phyloP scores from a whole-genome alignment of 768 basidiomycete genomes.

The Punctularia strigosozonata region DNA sequence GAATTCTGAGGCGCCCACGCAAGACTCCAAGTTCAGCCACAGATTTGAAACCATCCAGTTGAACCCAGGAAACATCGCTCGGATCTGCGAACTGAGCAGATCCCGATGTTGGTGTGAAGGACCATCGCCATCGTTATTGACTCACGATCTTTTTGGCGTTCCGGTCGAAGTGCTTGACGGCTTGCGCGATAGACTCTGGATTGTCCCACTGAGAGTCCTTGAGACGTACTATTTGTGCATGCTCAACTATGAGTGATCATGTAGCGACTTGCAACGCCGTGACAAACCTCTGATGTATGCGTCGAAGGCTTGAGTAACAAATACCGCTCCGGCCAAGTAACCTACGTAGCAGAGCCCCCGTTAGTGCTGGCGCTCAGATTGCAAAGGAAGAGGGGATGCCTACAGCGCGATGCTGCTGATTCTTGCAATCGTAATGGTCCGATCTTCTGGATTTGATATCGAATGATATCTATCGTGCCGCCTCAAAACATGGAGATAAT shows the following conservation, averaged over 20 bases:
- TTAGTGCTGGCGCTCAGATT: background rate
- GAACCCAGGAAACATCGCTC: conserved; percentile 8
- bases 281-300: conserved; percentile 8
- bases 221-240: conserved; percentile 4
- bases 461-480: conserved; percentile 13
- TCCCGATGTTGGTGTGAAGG: no score
- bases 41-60: conserved; percentile 8
- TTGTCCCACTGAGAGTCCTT: conserved; percentile 11
- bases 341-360: conserved; percentile 4
- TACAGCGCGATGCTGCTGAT: conserved; percentile 11
- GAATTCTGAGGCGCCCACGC: conserved; percentile 11
- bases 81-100: conserved; percentile 7
- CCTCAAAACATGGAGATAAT: conserved; percentile 3
- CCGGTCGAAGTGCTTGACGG: conserved; percentile 12
- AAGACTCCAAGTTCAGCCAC: conserved; percentile 8
- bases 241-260: no score
- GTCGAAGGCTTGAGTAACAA: conserved; percentile 10
- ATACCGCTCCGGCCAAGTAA: conserved; percentile 13
- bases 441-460: conserved; percentile 9
- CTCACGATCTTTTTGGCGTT: conserved; percentile 14
- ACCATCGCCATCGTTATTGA: background rate
- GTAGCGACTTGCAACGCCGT: no score
- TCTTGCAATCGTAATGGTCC: conserved; percentile 3
- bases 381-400: background rate
- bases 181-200: conserved; percentile 7